Evolutionary conservation across 306 rosid genomes (phyloP), one percentile per base, ranked within the genome.

Genomic region (Benincasa hispida): DNA sequence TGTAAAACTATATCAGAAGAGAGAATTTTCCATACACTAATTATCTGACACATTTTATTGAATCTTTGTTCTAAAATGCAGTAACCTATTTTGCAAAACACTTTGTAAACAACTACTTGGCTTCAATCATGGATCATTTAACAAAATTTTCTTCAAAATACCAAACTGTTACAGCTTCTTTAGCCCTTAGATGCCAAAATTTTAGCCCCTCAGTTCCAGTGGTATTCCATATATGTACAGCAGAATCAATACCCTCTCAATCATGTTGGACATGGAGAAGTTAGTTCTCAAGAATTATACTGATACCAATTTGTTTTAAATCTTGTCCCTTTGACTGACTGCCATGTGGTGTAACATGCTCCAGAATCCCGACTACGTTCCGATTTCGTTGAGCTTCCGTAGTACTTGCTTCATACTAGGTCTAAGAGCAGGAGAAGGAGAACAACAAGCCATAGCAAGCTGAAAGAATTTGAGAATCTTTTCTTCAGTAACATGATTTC

Each of bases 381-480:
- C 73, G 53, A 90, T 85, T 63, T 92, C 98, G 82, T 88, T 91
- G 69, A 95, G 97, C 89, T 90, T 95, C 82, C 86, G 80, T 11
- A 92, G 80, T 57, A 92, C 87, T 85, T 90, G 97, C 81, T 86
- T 89, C 74, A 86, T 86, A 83, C 72, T 90, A 47, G 99, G 99
- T 82, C 99, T 90, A 42, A 92, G 84, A 63, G 96, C 85, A 63
- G 99, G 93, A 8, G 96, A 88, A 75, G 96, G 97, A 32, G 98
- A 90, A 76, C 99, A 95, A 77, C 97, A 95, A 58, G 99, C 85
- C 98, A 92, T 88, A 1, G 99, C 97, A 73, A 95, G 96, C 87
- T 90, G 93, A 77, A 92, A 92, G 78, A 88, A 85, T 57, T 90
- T 87, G 83, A 95, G 93, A 80, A 95, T 85, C 65, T 78, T 62